Conservation (phyloP, 805 yeast species). For the Wickerhamomyces canadensis region DNA sequence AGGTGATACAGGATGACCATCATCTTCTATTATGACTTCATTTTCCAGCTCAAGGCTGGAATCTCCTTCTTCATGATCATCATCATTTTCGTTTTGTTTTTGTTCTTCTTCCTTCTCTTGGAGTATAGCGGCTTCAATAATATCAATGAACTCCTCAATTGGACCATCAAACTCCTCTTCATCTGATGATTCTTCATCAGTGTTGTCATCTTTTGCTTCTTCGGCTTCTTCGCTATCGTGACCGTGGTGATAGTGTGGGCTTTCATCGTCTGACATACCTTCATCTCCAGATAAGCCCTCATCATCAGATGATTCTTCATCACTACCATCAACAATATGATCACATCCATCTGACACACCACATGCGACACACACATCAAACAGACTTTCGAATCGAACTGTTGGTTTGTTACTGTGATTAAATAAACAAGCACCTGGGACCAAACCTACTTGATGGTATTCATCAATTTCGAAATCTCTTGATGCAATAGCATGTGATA, state of each 20-base stretch:
- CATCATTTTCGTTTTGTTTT: constrained; percentile 12
- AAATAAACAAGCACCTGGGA: constrained; percentile 89
- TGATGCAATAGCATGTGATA: constrained; percentile 59
- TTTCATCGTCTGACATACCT: background rate
- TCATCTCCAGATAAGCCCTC: constrained; percentile 1
- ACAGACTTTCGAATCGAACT: constrained; percentile 60
- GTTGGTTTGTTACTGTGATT: constrained; percentile 64
- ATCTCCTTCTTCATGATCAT: constrained; percentile 25
- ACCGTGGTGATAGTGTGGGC: background rate
- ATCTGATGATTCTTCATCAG: constrained; percentile 13
- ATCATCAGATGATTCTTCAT: constrained; percentile 17
- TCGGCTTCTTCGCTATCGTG: background rate
- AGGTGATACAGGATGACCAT: constrained; percentile 32
- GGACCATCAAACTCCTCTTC: constrained; percentile 21
- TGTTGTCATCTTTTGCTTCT: constrained; percentile 1
- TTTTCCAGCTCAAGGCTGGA: constrained; percentile 16
- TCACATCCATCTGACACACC: constrained; percentile 39
- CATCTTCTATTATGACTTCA: constrained; percentile 10
- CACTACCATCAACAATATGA: constrained; percentile 10
- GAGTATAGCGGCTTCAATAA: constrained; percentile 22
- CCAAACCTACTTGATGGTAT: constrained; percentile 68
- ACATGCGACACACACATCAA: constrained; percentile 47
- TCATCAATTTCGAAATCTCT: constrained; percentile 80
- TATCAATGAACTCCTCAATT: constrained; percentile 25
- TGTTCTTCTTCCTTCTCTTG: constrained; percentile 7